Percentiles rank a stretch among this genome's conserved stretches.
These are phyloP conservation scores for Cercophora scortea DNA, from an alignment of 495 filamentous ascomycete species.

Conservation along the genomic window DNA sequence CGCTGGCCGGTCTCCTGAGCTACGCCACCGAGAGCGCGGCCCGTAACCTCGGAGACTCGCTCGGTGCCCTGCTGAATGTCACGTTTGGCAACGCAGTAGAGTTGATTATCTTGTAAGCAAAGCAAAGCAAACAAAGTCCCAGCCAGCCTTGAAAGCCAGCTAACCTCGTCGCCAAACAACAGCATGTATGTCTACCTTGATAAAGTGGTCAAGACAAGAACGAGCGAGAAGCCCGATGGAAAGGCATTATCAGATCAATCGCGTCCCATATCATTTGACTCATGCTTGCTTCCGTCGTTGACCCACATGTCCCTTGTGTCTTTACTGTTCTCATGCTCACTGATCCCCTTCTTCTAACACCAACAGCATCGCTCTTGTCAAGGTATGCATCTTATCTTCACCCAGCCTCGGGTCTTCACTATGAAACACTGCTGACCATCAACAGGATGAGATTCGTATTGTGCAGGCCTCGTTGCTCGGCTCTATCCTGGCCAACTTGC, in stretches of 20 bases:
- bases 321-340: conserved; percentile 3
- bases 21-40: conserved; percentile 80
- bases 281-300: conserved; percentile 1
- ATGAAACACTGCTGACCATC: conserved; percentile 16
- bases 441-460: conserved; percentile 74
- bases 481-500: conserved; percentile 78
- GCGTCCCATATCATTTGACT: conserved; percentile 11
- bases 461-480: conserved; percentile 85
- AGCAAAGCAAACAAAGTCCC: conserved; percentile 17
- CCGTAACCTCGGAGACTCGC: conserved; percentile 65
- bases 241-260: conserved; percentile 18
- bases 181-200: conserved; percentile 20
- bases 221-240: conserved; percentile 21
- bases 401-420: no score
- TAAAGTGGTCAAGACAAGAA: conserved; percentile 23
- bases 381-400: conserved; percentile 30
- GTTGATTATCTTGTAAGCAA: conserved; percentile 55
- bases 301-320: background rate
- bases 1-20: conserved; percentile 68
- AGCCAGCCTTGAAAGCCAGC: no score
- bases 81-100: conserved; percentile 85
- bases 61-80: conserved; percentile 77
- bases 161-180: background rate
- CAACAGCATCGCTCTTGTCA: conserved; percentile 56
- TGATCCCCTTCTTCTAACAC: conserved; percentile 9